phyloP scores from a whole-genome alignment of 1,284 basidiomycete species.

The Cutaneotrichosporon arboriforme region DNA sequence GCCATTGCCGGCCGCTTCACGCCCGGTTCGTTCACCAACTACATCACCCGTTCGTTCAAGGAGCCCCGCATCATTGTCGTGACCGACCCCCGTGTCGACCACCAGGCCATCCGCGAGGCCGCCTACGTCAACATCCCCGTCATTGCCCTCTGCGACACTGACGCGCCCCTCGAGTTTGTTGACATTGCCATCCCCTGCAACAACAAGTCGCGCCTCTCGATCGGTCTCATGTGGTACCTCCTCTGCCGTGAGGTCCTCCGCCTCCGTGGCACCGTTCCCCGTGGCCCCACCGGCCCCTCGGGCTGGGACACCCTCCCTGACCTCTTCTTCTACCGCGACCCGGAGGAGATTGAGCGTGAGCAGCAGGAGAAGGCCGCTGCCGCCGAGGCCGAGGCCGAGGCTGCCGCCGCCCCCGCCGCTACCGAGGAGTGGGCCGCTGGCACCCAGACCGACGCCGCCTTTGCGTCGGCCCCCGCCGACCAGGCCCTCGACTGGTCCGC shows the following conservation, averaged over 20 bases:
- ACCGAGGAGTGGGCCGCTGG: conserved; percentile 71
- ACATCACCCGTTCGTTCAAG: conserved; percentile 99
- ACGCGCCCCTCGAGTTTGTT: conserved; percentile 93
- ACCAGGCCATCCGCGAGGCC: conserved; percentile 99
- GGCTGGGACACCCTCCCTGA: conserved; percentile 98
- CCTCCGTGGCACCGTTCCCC: conserved; percentile 84
- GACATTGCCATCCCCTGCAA: conserved; percentile 98
- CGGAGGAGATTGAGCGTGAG: conserved; percentile 97
- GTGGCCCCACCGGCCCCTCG: conserved; percentile 74
- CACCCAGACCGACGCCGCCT: conserved; percentile 63
- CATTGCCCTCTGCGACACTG: conserved; percentile 91
- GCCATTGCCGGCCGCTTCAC: conserved; percentile 99
- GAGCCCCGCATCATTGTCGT: conserved; percentile 97
- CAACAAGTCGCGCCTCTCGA: conserved; percentile 97
- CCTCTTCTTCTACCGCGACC: conserved; percentile 99
- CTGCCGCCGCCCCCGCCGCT: conserved; percentile 49
- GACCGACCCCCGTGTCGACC: conserved; percentile 97
- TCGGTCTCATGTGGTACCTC: conserved; percentile 98
- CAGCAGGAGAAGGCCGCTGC: conserved; percentile 82
- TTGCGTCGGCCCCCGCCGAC: conserved; percentile 76
- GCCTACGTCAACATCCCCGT: conserved; percentile 99
- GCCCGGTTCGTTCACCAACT: conserved; percentile 98
- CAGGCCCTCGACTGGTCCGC: conserved; percentile 76
- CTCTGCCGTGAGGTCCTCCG: conserved; percentile 96
- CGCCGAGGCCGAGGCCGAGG: conserved; percentile 57